phyloP scores from a whole-genome alignment of 257 asterid species.

The Henckelia pumila region DNA sequence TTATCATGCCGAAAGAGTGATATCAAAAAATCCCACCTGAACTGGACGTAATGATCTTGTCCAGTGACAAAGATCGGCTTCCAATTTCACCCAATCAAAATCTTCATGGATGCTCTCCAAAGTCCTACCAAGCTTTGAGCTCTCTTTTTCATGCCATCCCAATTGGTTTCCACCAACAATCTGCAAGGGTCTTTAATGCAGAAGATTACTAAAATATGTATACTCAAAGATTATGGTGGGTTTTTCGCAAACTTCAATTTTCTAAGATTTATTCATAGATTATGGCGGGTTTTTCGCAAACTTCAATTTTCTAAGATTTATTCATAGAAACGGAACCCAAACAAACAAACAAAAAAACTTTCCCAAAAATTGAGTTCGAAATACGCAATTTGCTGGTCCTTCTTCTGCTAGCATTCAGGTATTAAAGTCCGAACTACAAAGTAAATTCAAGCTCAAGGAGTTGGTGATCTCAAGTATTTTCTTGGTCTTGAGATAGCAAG shows the following conservation, averaged over 20 bases:
- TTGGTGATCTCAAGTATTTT: too few species aligned
- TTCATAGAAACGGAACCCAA: neutral
- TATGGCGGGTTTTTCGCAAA: too few species aligned
- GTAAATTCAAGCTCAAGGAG: too few species aligned
- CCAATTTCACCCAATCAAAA: slow-evolving; percentile 68
- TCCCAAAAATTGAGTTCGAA: neutral
- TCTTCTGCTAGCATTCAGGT: too few species aligned
- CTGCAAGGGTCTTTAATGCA: slow-evolving; percentile 37
- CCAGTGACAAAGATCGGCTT: slow-evolving; percentile 78
- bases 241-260: too few species aligned
- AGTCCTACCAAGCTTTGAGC: slow-evolving; percentile 33
- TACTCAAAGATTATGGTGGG: neutral
- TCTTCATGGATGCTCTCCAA: slow-evolving; percentile 42
- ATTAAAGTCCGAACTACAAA: too few species aligned
- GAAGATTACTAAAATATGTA: neutral
- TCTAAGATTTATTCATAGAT: too few species aligned
- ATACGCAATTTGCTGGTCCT: neutral
- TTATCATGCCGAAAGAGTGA: slow-evolving; percentile 18
- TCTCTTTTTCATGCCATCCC: slow-evolving; percentile 43
- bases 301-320: too few species aligned
- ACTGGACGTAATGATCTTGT: slow-evolving; percentile 76
- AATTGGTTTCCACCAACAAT: slow-evolving; percentile 60
- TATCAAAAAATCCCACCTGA: slow-evolving; percentile 60
- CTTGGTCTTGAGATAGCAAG: too few species aligned
- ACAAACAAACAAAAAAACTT: neutral